phyloP scores from a whole-genome alignment of 495 filamentous ascomycete species.

The Penicillium samsonianum region DNA sequence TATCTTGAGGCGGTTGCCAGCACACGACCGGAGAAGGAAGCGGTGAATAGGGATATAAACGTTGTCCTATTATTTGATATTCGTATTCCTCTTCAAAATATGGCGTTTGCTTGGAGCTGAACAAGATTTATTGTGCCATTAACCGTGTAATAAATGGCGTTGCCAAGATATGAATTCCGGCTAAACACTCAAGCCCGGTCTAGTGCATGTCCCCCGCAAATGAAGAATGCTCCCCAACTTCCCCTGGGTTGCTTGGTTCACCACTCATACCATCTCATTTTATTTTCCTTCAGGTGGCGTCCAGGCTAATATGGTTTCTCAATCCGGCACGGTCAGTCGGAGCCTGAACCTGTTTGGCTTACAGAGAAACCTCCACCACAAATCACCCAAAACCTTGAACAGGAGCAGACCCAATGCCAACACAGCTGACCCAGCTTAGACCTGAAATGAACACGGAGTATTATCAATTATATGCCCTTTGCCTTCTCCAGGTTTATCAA shows the following conservation, averaged over 20 bases:
- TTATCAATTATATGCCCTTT: background rate
- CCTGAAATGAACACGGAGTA: constrained; percentile 12
- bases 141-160: background rate
- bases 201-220: constrained; percentile 8
- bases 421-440: background rate
- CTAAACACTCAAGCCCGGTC: constrained; percentile 11
- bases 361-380: background rate
- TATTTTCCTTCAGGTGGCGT: background rate
- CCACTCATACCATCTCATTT: background rate
- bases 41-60: background rate
- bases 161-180: constrained; percentile 11
- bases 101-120: constrained; percentile 3
- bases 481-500: constrained; percentile 4
- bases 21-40: background rate
- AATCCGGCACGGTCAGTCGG: constrained; percentile 10
- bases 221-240: constrained; percentile 2
- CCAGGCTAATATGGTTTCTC: constrained; percentile 2
- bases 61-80: background rate
- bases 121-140: background rate
- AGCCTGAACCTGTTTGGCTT: background rate
- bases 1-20: background rate
- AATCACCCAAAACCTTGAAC: background rate
- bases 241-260: constrained; percentile 4
- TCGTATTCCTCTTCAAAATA: background rate
- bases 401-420: background rate